Evolutionary conservation across 228 moss, liverwort and hornwort genomes (phyloP), one percentile per base, ranked within the genome.

Genomic region (Sphagnum magellanicum): DNA sequence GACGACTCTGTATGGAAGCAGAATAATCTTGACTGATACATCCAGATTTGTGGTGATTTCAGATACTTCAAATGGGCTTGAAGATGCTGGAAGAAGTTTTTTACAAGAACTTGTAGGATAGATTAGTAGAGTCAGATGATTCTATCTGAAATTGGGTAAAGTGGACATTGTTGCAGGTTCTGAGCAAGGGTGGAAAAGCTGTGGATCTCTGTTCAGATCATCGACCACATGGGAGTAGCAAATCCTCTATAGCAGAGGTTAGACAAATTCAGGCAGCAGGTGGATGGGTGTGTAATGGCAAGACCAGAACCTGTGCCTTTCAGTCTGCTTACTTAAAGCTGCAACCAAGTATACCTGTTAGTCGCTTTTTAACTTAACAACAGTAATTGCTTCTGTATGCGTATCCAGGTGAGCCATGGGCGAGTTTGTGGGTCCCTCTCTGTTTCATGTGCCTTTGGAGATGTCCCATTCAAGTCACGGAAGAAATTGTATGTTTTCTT

Each of bases 401-500:
- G 32, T 32, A 51, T 77, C 74, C 93, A 97, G 96, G 75, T 97
- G 13, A 88, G 74, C 65, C 53, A 88, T 75, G 97, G 97, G 47
- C 84, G 97, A 82, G 75, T 97, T 60, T 97, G 93, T 75, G 90
- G 91, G 51, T 75, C 77, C 63, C 88, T 97, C 0, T 84, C 97
- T 50, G 88, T 97, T 51, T 93, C 97, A 63, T 81, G 93, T 11
- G 97, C 97, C 59, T 93, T 97, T 69, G 97, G 97, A 61, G 90
- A 97, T 75, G 76, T 80, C 32, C 53, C 51, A 11, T 87, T 87
- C 51, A 97, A 97, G 78, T 81, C 91, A 53, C 90, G 78, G 67
- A 97, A 90, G 75, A 81, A 84, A 74, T 72, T 87, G 96, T 97
- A 72, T 59, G 79, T 74, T 32, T 32, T 32, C 32, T 32, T 32